phyloP scores from a whole-genome alignment of 2,329 filamentous ascomycete species.

The Colletotrichum sidae region DNA sequence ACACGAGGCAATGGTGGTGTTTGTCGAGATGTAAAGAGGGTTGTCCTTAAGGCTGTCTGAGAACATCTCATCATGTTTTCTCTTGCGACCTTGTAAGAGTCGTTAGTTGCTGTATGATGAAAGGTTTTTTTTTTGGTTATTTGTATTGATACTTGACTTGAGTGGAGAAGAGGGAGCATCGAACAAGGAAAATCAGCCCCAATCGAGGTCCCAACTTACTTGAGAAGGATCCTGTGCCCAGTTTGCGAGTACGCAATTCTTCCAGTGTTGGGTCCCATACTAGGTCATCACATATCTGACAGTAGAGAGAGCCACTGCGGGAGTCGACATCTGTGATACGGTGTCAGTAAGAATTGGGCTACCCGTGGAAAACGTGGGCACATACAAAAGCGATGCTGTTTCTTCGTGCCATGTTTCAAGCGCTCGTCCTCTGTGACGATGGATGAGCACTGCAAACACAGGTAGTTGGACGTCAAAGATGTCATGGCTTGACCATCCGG shows the following conservation, averaged over 20 bases:
- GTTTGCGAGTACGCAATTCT: conserved; percentile 77
- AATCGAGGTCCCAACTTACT: conserved; percentile 57
- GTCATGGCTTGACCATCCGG: conserved; percentile 68
- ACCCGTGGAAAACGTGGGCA: conserved; percentile 21
- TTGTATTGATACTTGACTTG: too few species aligned
- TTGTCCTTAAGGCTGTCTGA: conserved; percentile 76
- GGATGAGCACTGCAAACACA: conserved; percentile 79
- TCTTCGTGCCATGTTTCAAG: conserved; percentile 74
- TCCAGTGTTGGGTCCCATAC: conserved; percentile 87
- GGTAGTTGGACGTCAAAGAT: conserved; percentile 74
- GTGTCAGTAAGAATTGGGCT: conserved; percentile 37
- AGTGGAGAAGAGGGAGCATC: too few species aligned
- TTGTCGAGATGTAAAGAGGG: conserved; percentile 79
- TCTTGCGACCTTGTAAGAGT: conserved; percentile 69
- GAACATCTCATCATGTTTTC: conserved; percentile 80
- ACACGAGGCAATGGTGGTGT: conserved; percentile 84
- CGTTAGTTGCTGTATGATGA: not conserved
- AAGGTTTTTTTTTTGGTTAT: too few species aligned
- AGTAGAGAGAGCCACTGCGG: conserved; percentile 79
- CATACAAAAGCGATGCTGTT: conserved; percentile 80
- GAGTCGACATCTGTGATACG: conserved; percentile 77
- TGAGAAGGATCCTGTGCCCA: conserved; percentile 73
- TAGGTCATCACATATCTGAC: conserved; percentile 84
- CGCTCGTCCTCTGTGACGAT: conserved; percentile 76
- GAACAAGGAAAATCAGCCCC: too few species aligned